These are phyloP conservation scores for Scheffersomyces titani DNA, from an alignment of 1,139 yeast species.

Conservation along the genomic window DNA sequence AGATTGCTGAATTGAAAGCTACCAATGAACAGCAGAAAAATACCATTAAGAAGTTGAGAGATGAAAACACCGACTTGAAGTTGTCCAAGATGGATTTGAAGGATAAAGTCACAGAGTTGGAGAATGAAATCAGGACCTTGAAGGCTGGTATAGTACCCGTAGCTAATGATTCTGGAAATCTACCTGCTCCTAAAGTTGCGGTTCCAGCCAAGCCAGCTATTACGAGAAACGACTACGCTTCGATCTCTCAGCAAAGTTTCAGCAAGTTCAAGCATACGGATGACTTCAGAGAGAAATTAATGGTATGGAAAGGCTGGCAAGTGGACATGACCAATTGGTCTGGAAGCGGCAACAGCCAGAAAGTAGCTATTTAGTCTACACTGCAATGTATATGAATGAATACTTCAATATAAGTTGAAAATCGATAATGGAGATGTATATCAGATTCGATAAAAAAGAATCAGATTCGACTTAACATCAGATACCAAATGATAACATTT, in stretches of 20 bases:
- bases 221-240: constrained; percentile 38
- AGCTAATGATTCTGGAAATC: background rate
- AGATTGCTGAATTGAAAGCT: constrained; percentile 14
- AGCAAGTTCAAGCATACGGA: constrained; percentile 21
- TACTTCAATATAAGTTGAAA: no score
- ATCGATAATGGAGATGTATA: no score
- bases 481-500: no score
- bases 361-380: constrained; percentile 22
- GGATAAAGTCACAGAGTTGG: constrained; percentile 32
- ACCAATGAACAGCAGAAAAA: constrained; percentile 28
- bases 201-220: constrained; percentile 33
- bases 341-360: constrained; percentile 23
- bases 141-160: constrained; percentile 9
- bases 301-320: constrained; percentile 83
- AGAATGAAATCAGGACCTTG: constrained; percentile 20
- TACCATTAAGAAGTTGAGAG: constrained; percentile 41
- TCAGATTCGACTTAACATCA: no score
- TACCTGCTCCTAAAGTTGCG: constrained; percentile 6
- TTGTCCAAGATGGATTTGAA: constrained; percentile 49
- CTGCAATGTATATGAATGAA: background rate
- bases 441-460: no score
- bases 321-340: constrained; percentile 86
- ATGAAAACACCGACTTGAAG: constrained; percentile 48
- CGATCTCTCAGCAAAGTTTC: constrained; percentile 29
- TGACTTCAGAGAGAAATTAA: constrained; percentile 42